Evolutionary conservation across 148 eudicot genomes (phyloP).

Genomic region (Drosera capensis): DNA sequence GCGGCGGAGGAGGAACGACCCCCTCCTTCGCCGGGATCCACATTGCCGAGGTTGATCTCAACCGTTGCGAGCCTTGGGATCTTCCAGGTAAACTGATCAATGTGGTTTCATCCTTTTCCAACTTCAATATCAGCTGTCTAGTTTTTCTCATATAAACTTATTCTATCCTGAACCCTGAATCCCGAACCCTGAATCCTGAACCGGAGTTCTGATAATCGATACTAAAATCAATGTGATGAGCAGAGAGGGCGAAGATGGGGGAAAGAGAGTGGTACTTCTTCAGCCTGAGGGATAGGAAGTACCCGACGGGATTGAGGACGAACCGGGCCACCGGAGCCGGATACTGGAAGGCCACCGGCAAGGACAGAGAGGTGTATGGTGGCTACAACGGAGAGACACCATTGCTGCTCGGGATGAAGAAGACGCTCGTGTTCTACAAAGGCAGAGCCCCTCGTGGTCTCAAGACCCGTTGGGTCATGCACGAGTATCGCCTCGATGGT

Average conservation of each 20-base stretch:
- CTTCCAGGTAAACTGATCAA: conserved; percentile 94
- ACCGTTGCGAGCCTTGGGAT: conserved; percentile 76
- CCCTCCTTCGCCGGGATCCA: conserved; percentile 9
- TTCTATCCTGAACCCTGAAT: no score
- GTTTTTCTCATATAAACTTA: neutral
- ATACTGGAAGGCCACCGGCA: conserved; percentile 83
- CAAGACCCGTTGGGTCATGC: conserved; percentile 82
- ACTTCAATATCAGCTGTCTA: no score
- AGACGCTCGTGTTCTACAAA: conserved; percentile 71
- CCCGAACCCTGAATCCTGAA: no score
- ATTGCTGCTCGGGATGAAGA: conserved; percentile 62
- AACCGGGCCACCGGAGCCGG: conserved; percentile 67
- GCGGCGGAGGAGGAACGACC: no score
- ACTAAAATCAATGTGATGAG: no score
- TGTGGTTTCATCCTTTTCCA: no score
- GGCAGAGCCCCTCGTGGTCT: conserved; percentile 79
- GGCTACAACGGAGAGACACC: neutral
- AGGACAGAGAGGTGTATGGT: conserved; percentile 40
- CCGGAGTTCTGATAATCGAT: no score
- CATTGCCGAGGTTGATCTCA: conserved; percentile 69
- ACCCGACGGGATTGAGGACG: conserved; percentile 65
- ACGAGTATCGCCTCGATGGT: conserved; percentile 79
- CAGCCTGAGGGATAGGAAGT: conserved; percentile 67
- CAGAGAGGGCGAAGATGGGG: conserved; percentile 69
- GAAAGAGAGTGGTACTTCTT: conserved; percentile 78